Evolutionary conservation across 352 stramenopile genomes (phyloP).

Genomic region (Phytopythium vexans): DNA sequence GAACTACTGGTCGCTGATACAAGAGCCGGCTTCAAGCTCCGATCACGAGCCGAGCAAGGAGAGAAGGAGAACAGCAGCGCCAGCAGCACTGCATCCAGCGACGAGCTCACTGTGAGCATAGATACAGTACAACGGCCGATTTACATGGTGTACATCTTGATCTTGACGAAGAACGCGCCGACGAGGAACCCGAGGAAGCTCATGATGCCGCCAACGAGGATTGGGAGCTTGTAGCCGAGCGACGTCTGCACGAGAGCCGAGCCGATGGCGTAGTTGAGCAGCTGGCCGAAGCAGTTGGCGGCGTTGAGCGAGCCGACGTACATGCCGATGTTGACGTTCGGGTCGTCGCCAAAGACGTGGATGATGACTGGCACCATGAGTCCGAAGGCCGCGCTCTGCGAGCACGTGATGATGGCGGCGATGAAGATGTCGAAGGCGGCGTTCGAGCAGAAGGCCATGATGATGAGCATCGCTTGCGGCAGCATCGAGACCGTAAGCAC

Average conservation of each 20-base stretch:
- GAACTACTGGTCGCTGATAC: too few relatives aligned
- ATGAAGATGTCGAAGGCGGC: slow-evolving; percentile 27
- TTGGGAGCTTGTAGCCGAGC: slow-evolving; percentile 31
- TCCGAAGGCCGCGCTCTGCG: slow-evolving; percentile 21
- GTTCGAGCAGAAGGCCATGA: slow-evolving; percentile 27
- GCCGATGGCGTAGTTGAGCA: slow-evolving; percentile 35
- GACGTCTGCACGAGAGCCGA: slow-evolving; percentile 29
- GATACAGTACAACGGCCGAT: background rate
- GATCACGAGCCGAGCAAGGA: too few relatives aligned
- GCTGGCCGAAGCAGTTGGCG: slow-evolving; percentile 40
- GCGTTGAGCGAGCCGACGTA: slow-evolving; percentile 35
- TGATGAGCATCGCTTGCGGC: slow-evolving; percentile 28
- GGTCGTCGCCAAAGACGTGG: slow-evolving; percentile 22
- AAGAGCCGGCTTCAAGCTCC: too few relatives aligned
- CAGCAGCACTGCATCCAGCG: too few relatives aligned
- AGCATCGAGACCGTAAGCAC: slow-evolving; percentile 24
- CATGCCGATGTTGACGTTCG: slow-evolving; percentile 12
- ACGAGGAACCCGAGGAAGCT: slow-evolving; percentile 32
- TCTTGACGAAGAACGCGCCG: slow-evolving; percentile 25
- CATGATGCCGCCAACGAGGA: slow-evolving; percentile 34
- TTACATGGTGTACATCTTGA: slow-evolving; percentile 45
- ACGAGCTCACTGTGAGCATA: too few relatives aligned
- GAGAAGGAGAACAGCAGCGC: too few relatives aligned
- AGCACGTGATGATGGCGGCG: slow-evolving; percentile 23
- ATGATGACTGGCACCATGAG: slow-evolving; percentile 39